Evolutionary conservation across 2,329 filamentous ascomycete genomes (phyloP), one percentile per base, ranked within the genome.

Genomic region (Aureobasidium sp.): DNA sequence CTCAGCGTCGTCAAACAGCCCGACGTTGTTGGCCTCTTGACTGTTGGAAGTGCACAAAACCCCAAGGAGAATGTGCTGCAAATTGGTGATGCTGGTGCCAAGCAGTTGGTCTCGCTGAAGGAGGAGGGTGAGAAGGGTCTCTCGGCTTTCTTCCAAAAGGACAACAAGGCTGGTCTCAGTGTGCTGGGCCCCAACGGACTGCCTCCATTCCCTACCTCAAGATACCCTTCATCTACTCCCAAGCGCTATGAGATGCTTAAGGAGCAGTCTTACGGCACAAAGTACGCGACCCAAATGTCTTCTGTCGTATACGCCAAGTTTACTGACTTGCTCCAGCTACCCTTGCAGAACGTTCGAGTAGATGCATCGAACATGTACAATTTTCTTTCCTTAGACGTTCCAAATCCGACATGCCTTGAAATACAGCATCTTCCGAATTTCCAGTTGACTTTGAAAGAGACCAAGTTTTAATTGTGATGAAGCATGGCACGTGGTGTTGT

Each of bases 11-110:
- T 99, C 65, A 87, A 80, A 64, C 94, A 97, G 80, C 84, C 84
- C 51, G 89, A 97, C 75, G 87, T 91, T 57, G 94, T 94, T 27
- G 88, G 88, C 46, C 84, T 99, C 69, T 81, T 99, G 72, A 87
- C 83, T 32, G 86, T 97, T 48, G 94, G 94, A 67, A 96, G 88
- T 77, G 88, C 87, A 62, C 87, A 85, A 12, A 80, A 79, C 53
- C 93, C 94, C 37, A 93, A 91, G 79, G 86, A 90, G 66, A 90
- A 96, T 64, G 75, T 85, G 57, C 72, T 84, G 70, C 83, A 93
- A 72, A 83, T 96, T 67, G 89, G 89, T 51, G 86, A 90, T 67
- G 86, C 84, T 26, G 89, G 91, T 72, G 80, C 78, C 63, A 85
- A 87, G 72, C 84, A 89, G 80, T 79, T 99, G 66, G 87, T 94